Evolutionary conservation across 768 basidiomycete genomes (phyloP).

Genomic region (Tricholoma sp.): DNA sequence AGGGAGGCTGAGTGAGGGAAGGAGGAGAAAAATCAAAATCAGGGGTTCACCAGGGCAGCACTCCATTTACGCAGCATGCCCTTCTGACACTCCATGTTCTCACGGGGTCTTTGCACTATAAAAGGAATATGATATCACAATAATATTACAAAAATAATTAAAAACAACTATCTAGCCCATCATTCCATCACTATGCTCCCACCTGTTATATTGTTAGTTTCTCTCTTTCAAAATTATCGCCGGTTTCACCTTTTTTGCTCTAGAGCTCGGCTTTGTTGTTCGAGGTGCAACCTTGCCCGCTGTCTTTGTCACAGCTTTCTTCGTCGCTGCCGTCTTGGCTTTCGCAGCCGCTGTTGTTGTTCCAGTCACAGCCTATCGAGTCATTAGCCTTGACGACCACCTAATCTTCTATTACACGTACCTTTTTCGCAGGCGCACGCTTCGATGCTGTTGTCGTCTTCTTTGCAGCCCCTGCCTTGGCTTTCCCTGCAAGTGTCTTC

Average conservation of each 20-base stretch:
- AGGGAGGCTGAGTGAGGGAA: conserved; percentile 6
- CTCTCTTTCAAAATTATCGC: no score
- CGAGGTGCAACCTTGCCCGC: conserved; percentile 27
- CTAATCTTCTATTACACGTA: conserved; percentile 14
- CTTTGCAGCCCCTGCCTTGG: conserved; percentile 28
- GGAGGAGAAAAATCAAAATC: conserved; percentile 19
- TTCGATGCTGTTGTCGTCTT: conserved; percentile 37
- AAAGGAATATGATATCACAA: no score
- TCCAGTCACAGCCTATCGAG: conserved; percentile 46
- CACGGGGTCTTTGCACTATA: no score
- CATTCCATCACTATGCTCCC: no score
- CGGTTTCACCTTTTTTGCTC: conserved; percentile 32
- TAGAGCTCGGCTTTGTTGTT: conserved; percentile 18
- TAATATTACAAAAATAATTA: neutral
- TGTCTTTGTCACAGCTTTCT: no score
- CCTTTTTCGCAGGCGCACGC: conserved; percentile 63
- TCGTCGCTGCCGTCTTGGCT: conserved; percentile 32
- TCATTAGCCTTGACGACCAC: neutral
- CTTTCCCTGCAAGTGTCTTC: conserved; percentile 15
- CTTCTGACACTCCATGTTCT: conserved; percentile 3
- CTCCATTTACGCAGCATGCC: conserved; percentile 12
- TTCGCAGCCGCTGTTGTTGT: conserved; percentile 35
- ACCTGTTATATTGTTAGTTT: no score
- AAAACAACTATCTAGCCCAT: no score
- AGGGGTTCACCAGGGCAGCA: conserved; percentile 5